Evolutionary conservation across 2,329 filamentous ascomycete species (phyloP).

Genomic region (Arthrobotrys pseudoclavata): DNA sequence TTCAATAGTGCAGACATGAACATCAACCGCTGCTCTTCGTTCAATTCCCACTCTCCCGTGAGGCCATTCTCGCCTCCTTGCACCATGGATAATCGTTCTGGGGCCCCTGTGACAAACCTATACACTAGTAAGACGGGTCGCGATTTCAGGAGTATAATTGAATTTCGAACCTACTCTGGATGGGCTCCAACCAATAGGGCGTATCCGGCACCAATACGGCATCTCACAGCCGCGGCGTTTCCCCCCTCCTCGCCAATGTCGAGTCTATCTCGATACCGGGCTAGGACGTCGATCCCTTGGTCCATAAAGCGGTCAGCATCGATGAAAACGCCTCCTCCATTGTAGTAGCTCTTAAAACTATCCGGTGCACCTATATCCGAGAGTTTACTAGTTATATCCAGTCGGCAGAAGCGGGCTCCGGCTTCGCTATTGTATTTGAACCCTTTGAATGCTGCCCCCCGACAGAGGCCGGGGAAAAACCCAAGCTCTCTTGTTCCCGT

Average conservation of each 20-base stretch:
- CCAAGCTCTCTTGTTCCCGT: constrained; percentile 84
- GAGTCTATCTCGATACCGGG: constrained; percentile 80
- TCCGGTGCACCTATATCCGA: constrained; percentile 70
- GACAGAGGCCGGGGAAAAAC: constrained; percentile 88
- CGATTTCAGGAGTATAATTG: constrained; percentile 55
- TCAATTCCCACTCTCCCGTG: constrained; percentile 76
- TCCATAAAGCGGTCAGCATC: constrained; percentile 76
- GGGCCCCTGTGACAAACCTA: constrained; percentile 85
- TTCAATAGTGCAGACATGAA: constrained; percentile 84
- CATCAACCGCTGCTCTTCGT: constrained; percentile 77
- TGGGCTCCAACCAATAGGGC: constrained; percentile 88
- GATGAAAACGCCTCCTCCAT: constrained; percentile 93
- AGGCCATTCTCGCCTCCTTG: constrained; percentile 68
- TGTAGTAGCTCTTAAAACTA: constrained; percentile 84
- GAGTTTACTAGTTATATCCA: constrained; percentile 73
- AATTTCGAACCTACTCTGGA: constrained; percentile 78
- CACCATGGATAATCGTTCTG: constrained; percentile 73
- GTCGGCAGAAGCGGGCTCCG: constrained; percentile 79
- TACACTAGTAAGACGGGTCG: not conserved
- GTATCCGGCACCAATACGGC: constrained; percentile 83
- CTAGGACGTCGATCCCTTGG: constrained; percentile 82
- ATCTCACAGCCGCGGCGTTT: constrained; percentile 84
- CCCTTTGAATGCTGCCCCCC: constrained; percentile 87
- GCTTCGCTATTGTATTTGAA: constrained; percentile 91
- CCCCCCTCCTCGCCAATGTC: constrained; percentile 82